Evolutionary conservation across 2,329 filamentous ascomycete species (phyloP), one percentile per base, ranked within the genome.

Genomic region (Colletotrichum zoysiae): DNA sequence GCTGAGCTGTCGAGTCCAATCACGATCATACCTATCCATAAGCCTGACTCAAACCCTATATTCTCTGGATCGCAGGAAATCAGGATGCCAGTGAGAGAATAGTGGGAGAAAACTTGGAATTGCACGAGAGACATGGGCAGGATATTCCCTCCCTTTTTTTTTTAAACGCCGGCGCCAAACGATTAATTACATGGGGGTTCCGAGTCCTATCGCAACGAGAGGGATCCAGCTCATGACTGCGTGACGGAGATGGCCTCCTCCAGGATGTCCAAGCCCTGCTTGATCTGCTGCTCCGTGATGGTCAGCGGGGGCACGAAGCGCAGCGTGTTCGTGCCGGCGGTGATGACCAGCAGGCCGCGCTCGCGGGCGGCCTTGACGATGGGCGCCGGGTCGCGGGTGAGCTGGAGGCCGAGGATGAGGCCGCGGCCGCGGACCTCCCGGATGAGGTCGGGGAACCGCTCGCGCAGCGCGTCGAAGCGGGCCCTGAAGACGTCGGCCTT

Each of bases 281-380:
- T 86, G 75, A 98, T 96, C 86, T 98, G 93, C 35, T 88, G 89
- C 76, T 94, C 90, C 0, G 89, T 92, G 70, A 99, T 93, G 7
- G 91, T 90, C 78, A 99, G 84, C 73, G 94, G 93, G 42, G 96
- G 96, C 68, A 98, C 95, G 77, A 99, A 97, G 59, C 96, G 88
- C 76, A 99, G 83, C 11, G 95, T 98, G 79, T 98, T 97, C 40
- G 91, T 95, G 1, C 96, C 96, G 38, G 94, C 95, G 1, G 95
- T 98, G 78, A 99, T 98, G 71, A 99, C 86, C 71, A 99, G 82
- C 78, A 99, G 81, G 0, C 96, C 96, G 71, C 94, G 88, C 84
- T 98, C 94, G 73, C 96, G 87, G 23, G 95, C 95, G 14, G 95
- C 95, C 74, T 92, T 94, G 73, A 99, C 87, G 71, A 99, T 91